These are phyloP conservation scores for Pleurotus platypus DNA, from an alignment of 768 basidiomycete species.

Conservation along the genomic window DNA sequence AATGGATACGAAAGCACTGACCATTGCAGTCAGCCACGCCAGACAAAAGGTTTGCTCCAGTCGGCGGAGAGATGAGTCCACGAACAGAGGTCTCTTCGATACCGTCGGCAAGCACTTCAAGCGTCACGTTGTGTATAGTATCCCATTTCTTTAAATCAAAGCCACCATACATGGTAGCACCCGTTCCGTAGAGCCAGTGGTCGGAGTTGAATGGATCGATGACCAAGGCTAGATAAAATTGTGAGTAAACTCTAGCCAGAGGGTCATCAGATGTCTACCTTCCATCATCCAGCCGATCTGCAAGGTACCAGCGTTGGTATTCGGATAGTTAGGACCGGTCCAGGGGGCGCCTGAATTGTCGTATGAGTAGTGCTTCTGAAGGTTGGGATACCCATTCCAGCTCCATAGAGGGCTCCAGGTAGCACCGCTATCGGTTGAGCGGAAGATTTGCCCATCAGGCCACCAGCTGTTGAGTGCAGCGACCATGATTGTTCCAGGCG, in stretches of 20 bases:
- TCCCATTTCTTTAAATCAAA: constrained; percentile 61
- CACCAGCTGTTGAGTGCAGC: constrained; percentile 63
- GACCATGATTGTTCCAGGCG: constrained; percentile 64
- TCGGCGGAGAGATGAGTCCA: constrained; percentile 57
- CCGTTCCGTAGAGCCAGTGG: constrained; percentile 72
- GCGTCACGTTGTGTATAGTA: constrained; percentile 50
- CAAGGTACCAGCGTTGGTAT: constrained; percentile 36
- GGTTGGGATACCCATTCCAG: constrained; percentile 43
- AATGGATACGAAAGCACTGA: constrained; percentile 15
- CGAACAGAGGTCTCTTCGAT: constrained; percentile 62
- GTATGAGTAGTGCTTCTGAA: constrained; percentile 53
- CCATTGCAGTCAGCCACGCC: constrained; percentile 53
- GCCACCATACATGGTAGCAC: constrained; percentile 60
- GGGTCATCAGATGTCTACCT: constrained; percentile 22
- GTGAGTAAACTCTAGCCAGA: not conserved
- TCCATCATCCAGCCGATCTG: constrained; percentile 78
- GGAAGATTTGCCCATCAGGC: constrained; percentile 65
- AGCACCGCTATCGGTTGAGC: constrained; percentile 52
- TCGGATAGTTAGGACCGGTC: constrained; percentile 48
- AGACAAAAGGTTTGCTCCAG: constrained; percentile 54
- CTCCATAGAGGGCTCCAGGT: constrained; percentile 61
- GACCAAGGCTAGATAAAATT: constrained; percentile 31
- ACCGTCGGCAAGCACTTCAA: constrained; percentile 59
- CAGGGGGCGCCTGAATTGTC: constrained; percentile 55
- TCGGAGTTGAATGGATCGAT: constrained; percentile 69